Evolutionary conservation across 345 rosid genomes (phyloP), one percentile per base, ranked within the genome.

Genomic region (Chamaenerion angustifolium): DNA sequence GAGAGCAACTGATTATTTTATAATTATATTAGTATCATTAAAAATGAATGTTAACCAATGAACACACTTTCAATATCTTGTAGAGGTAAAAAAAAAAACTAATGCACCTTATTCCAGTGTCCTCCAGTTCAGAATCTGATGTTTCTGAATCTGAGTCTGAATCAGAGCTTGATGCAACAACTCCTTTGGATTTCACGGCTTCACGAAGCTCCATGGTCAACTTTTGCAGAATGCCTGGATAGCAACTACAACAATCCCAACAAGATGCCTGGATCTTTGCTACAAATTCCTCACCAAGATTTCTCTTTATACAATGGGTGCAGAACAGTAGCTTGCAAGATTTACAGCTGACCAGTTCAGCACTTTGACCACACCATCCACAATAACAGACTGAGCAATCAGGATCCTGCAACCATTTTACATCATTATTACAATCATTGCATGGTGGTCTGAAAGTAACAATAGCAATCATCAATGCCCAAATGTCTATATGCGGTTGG

Each of bases 181-280:
- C 12, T 48, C 68, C 76, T 52, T 46, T 71, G 56, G 68, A 71
- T 27, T 59, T 76, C 68, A 80, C 48, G 48, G 96, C 98, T 69
- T 72, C 79, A 74, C 77, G 88, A 64, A 87, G 53, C 54, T 85
- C 84, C 55, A 59, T 59, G 9, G 78, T 80, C 71, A 92, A 64
- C 62, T 63, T 72, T 62, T 71, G 72, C 69, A 92, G 55, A 57
- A 79, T 76, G 64, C 67, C 82, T 19, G 98, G 95, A 66, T 62
- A 73, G 74, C 98, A 92, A 62, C 75, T 64, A 57, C 88, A 88
- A 65, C 98, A 88, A 57, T 74, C 70, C 98, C 96, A 92, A 40
- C 83, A 79, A 54, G 81, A 77, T 63, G 72, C 67, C 64, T 67
- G 84, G 54, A 61, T 74, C 75, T 72, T 73, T 49, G 71, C 65